Conservation (phyloP, 345 rosid genomes). For the Murraya koenigii region DNA sequence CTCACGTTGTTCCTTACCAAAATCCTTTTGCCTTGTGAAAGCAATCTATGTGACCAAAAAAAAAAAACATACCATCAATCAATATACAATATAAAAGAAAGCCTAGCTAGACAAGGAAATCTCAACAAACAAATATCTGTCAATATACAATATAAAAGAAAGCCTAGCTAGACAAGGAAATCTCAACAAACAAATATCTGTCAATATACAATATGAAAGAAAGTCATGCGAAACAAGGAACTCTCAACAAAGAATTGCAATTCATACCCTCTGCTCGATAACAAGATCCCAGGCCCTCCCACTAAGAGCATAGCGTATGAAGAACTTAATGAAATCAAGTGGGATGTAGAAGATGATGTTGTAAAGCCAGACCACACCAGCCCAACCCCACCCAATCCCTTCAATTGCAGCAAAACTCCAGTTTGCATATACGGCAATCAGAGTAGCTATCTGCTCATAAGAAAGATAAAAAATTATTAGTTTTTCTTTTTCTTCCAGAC, state of each 20-base stretch:
- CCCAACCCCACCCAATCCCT: conserved; percentile 99
- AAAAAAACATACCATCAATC: no score
- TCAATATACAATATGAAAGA: not conserved
- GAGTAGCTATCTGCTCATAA: conserved; percentile 74
- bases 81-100: not conserved
- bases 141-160: not conserved
- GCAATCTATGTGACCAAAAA: conserved; percentile 64
- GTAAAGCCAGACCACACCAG: conserved; percentile 97
- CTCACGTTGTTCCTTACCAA: conserved; percentile 96
- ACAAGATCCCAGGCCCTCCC: conserved; percentile 99
- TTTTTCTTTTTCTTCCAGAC: not conserved
- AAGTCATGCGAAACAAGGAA: not conserved
- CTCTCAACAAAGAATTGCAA: not conserved
- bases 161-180: not conserved
- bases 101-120: not conserved
- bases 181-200: conserved; percentile 1
- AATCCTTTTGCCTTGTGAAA: conserved; percentile 94
- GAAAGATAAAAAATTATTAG: not conserved
- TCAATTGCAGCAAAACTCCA: conserved; percentile 96
- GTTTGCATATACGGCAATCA: conserved; percentile 91
- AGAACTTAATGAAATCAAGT: conserved; percentile 87
- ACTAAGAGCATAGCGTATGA: conserved; percentile 86
- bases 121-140: conserved; percentile 5
- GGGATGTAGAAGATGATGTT: conserved; percentile 85
- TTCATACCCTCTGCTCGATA: conserved; percentile 91